Base-by-base conservation (phyloP, 179 eudicot species). In the Beta corolliflora region DNA sequence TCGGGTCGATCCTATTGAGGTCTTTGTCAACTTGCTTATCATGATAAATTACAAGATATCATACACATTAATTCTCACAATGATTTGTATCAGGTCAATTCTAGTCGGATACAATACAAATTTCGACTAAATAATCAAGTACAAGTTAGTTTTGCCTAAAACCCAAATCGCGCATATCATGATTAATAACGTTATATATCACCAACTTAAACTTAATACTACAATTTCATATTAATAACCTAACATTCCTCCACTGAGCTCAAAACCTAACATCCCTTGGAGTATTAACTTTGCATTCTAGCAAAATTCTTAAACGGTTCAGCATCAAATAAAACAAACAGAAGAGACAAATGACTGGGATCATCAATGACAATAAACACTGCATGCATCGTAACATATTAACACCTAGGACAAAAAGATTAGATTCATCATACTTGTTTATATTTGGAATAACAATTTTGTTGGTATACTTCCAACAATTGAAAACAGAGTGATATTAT, bases 401-500 rank as follows among this genome's bases (percentile, higher is more conserved):
- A 69, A 31, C 72, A 83, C 71, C 76, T 54, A 72, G 12, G 75
- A 79, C 73, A 83, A 65, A 59, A 73, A 25, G 31, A 70, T 73
- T 79, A 44, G 66, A n/a, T 60, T 36, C 16, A 15, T 5, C 16
- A 63, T 71, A 63, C 73, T 71, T 41, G 65, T 74, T 58, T 75
- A 61, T 68, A 56, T 61, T 48, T 50, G 63, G 54, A 75, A 15
- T 13, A 48, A 78, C 11, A 75, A 59, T n/a, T 29, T 23, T 48
- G 52, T 48, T 5, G 52, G 52, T 48, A 75, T 79, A 12, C 72
- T 58, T 60, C 60, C 73, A 83, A 75, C 74, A 7, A 68, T 48
- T 53, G n/a, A n/a, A 60, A 44, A 36, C 53, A 45, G 54, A 70
- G 53, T 46, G 11, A 45, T 45, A n/a, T 18, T 19, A 25, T 60